A percentile compares a stretch with the other conserved stretches of the same genome.
phyloP scores from a whole-genome alignment of 1,284 basidiomycete species.

The Xanthoconium separans region DNA sequence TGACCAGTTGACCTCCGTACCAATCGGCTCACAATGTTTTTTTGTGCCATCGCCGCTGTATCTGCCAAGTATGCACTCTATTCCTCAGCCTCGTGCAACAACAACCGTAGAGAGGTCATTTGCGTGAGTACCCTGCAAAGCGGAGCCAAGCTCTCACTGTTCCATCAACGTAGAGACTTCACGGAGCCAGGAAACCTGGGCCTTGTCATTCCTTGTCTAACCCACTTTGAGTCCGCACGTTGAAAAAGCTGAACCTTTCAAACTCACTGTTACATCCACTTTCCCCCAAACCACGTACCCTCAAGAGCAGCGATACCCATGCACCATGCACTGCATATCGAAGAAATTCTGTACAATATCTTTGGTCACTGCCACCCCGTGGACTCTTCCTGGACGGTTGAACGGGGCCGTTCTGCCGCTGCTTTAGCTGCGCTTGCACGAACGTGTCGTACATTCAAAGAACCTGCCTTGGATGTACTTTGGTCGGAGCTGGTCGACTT shows the following conservation, averaged over 20 bases:
- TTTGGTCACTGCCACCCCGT: neutral
- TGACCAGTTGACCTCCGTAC: no score
- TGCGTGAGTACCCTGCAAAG: no score
- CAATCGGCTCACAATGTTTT: no score
- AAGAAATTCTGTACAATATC: conserved; percentile 14
- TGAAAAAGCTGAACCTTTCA: neutral
- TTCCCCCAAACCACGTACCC: neutral
- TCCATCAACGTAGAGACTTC: no score
- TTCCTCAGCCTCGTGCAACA: no score
- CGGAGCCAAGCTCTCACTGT: no score
- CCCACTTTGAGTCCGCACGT: neutral
- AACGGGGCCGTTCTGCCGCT: neutral
- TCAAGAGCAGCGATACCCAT: neutral
- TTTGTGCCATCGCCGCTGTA: no score
- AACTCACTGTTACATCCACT: neutral
- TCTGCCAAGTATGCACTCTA: no score
- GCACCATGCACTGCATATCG: conserved; percentile 11
- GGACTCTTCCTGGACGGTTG: neutral
- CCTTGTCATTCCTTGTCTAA: neutral
- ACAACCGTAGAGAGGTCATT: no score
- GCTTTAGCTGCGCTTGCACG: conserved; percentile 5
- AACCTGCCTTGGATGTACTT: conserved; percentile 9
- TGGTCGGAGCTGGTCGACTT: conserved; percentile 11
- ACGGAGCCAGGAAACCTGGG: no score
- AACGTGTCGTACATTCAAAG: conserved; percentile 12